phyloP scores from a whole-genome alignment of 495 filamentous ascomycete species.

The Aspergillus mulundensis region DNA sequence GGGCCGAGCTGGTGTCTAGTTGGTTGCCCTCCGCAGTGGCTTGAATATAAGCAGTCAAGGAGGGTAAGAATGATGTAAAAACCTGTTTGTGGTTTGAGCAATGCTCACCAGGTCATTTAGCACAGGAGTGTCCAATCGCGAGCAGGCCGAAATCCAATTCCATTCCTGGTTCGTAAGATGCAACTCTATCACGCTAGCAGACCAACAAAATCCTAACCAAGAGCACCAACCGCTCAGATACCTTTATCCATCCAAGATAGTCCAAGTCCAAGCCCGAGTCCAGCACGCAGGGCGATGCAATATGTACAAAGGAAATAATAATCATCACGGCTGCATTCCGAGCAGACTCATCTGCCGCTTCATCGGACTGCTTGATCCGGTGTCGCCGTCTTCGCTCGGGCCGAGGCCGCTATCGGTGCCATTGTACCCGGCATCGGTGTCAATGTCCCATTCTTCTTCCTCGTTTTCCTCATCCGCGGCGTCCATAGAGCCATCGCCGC shows the following conservation, averaged over 20 bases:
- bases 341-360: conserved; percentile 64
- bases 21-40: no score
- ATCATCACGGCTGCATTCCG: conserved; percentile 32
- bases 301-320: neutral
- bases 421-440: conserved; percentile 64
- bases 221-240: neutral
- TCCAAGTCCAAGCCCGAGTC: neutral
- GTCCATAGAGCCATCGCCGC: conserved; percentile 29
- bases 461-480: conserved; percentile 31
- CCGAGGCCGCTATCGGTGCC: conserved; percentile 49
- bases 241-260: neutral
- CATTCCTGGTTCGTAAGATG: neutral
- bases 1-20: no score
- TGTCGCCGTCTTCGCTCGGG: conserved; percentile 60
- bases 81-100: neutral
- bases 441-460: conserved; percentile 66
- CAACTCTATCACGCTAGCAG: neutral
- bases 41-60: neutral
- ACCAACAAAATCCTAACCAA: neutral
- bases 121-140: neutral
- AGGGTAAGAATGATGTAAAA: neutral
- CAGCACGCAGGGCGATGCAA: neutral
- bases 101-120: neutral
- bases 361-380: conserved; percentile 56
- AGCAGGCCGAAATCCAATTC: neutral